These are phyloP conservation scores for Miamiensis avidus DNA, from an alignment of 169 alveolate genomes.

Conservation along the genomic window DNA sequence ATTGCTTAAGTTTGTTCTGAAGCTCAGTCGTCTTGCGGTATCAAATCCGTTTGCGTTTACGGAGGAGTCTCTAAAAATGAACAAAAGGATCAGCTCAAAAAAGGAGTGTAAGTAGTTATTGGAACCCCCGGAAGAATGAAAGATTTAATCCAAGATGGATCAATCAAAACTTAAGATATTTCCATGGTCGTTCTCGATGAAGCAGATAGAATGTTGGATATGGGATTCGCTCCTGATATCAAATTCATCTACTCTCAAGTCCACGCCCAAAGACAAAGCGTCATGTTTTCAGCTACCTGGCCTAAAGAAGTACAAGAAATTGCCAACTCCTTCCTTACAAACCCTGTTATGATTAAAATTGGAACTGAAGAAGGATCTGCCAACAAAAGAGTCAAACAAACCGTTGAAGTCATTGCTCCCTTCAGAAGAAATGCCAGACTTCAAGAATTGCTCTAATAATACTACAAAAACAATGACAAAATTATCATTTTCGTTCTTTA, in stretches of 20 bases:
- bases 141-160: conserved; percentile 46
- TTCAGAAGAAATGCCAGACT: neutral
- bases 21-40: conserved; percentile 35
- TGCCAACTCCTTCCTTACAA: conserved; percentile 5
- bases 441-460: neutral
- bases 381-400: conserved; percentile 8
- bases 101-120: conserved; percentile 39
- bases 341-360: conserved; percentile 14
- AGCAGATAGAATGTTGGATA: conserved; percentile 95
- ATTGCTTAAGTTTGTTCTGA: conserved; percentile 46
- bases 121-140: conserved; percentile 64
- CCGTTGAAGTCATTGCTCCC: neutral
- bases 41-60: conserved; percentile 48
- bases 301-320: conserved; percentile 19
- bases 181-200: conserved; percentile 90
- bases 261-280: neutral
- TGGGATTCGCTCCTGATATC: conserved; percentile 91
- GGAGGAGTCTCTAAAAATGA: conserved; percentile 50
- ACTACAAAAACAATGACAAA: conserved; percentile 1
- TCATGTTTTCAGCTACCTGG: conserved; percentile 30
- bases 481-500: neutral
- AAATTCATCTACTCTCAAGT: conserved; percentile 8
- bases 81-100: conserved; percentile 25
- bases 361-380: conserved; percentile 21
- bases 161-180: conserved; percentile 28